phyloP scores from a whole-genome alignment of 192 early-diverging fungal genomes.

The Allomyces arbusculus region DNA sequence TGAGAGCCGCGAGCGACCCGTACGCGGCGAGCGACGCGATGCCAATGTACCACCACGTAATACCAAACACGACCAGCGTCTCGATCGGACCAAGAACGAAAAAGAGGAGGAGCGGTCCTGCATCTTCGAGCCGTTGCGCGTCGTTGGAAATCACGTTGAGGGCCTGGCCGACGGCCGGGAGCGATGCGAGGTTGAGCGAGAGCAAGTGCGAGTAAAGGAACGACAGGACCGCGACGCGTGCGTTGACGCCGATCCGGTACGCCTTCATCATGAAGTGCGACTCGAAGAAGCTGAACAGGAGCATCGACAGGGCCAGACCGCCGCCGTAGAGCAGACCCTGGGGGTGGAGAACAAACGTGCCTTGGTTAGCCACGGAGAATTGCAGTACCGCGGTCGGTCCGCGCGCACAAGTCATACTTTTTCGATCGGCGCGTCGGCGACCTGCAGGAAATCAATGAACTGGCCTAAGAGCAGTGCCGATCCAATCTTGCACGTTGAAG shows the following conservation, averaged over 20 bases:
- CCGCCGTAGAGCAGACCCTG: not conserved
- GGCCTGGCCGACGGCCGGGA: not conserved
- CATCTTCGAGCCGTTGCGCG: not conserved
- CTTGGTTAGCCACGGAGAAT: too few species aligned
- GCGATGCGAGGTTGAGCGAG: not conserved
- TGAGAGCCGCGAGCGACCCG: not conserved
- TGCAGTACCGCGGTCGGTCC: too few species aligned
- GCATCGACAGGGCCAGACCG: not conserved
- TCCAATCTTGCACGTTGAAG: too few species aligned
- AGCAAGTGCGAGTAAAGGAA: not conserved
- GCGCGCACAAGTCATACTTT: too few species aligned
- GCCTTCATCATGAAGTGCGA: not conserved
- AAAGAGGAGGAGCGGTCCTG: not conserved
- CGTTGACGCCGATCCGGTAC: not conserved
- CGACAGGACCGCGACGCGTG: not conserved
- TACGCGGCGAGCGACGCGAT: not conserved
- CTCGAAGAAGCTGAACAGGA: not conserved
- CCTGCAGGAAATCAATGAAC: not conserved
- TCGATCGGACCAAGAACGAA: not conserved
- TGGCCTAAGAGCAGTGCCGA: not conserved
- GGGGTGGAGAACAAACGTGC: not conserved
- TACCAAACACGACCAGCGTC: not conserved
- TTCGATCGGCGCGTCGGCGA: not conserved
- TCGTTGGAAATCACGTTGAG: not conserved
- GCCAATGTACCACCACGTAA: not conserved